Percentiles rank a stretch among this genome's conserved stretches.
Evolutionary conservation across 257 asterid genomes (phyloP).

Genomic region (Nemophila menziesii): DNA sequence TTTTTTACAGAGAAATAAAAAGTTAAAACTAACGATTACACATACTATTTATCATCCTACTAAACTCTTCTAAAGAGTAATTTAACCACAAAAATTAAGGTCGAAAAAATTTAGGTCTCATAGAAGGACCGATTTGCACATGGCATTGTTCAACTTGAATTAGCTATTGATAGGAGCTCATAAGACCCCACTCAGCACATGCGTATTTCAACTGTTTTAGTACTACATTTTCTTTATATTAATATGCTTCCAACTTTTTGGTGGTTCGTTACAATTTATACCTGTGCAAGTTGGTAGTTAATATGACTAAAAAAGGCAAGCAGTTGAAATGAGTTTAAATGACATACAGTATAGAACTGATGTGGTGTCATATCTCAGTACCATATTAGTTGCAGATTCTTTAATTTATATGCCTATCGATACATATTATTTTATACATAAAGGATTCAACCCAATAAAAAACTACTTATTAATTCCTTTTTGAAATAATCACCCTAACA

Average conservation of each 20-base stretch:
- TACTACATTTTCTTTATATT: constrained; percentile 1
- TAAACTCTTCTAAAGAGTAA: too few relatives aligned
- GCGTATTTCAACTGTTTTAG: constrained; percentile 24
- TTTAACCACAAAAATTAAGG: constrained; percentile 27
- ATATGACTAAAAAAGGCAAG: too few relatives aligned
- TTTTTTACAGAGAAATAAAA: too few relatives aligned
- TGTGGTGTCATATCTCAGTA: too few relatives aligned
- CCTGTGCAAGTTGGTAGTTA: background rate
- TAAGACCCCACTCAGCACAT: constrained; percentile 61
- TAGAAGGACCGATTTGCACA: constrained; percentile 44
- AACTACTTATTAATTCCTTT: too few relatives aligned
- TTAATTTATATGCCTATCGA: too few relatives aligned
- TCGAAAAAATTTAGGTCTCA: constrained; percentile 14
- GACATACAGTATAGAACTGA: background rate
- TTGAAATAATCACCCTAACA: too few relatives aligned
- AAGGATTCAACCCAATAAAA: too few relatives aligned
- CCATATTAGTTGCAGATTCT: too few relatives aligned
- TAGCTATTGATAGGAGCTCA: constrained; percentile 42
- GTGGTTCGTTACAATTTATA: background rate
- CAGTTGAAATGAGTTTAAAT: background rate
- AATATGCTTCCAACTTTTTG: constrained; percentile 2
- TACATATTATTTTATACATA: too few relatives aligned
- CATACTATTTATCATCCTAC: too few relatives aligned
- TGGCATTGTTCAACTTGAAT: constrained; percentile 62
- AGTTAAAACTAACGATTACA: too few relatives aligned